phyloP scores from a whole-genome alignment of 2,329 filamentous ascomycete species.

The Leptosphaerulina australis region DNA sequence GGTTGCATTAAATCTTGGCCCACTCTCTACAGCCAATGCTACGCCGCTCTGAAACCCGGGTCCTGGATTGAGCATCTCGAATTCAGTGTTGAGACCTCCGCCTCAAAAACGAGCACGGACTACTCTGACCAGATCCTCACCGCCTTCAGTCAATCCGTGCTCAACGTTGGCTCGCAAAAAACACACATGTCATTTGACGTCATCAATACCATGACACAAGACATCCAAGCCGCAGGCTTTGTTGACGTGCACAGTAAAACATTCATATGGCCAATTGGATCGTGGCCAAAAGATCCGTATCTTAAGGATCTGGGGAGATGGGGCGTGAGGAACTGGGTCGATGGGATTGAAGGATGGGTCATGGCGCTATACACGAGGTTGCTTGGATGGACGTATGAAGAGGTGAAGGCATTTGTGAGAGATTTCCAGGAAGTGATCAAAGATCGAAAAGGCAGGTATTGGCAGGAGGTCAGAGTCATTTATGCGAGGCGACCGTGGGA shows the following conservation, averaged over 20 bases:
- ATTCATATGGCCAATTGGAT: slow-evolving; percentile 43
- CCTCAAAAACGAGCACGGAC: slow-evolving; percentile 14
- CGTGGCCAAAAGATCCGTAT: slow-evolving; percentile 41
- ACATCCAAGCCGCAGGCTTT: slow-evolving; percentile 36
- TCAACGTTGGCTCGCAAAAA: slow-evolving; percentile 25
- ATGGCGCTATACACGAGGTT: slow-evolving; percentile 50
- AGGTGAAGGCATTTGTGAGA: slow-evolving; percentile 44
- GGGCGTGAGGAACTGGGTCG: slow-evolving; percentile 50
- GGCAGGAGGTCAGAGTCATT: slow-evolving; percentile 47
- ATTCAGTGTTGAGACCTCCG: slow-evolving; percentile 36
- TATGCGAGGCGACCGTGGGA: slow-evolving; percentile 35
- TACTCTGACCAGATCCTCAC: slow-evolving; percentile 33
- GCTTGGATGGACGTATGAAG: slow-evolving; percentile 44
- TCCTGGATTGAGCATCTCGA: slow-evolving; percentile 54
- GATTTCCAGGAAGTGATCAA: slow-evolving; percentile 42
- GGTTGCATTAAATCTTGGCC: slow-evolving; percentile 52
- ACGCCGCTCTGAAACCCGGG: slow-evolving; percentile 48
- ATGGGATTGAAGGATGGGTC: slow-evolving; percentile 51
- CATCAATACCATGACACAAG: slow-evolving; percentile 23
- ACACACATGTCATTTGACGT: slow-evolving; percentile 38
- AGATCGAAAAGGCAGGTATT: slow-evolving; percentile 47
- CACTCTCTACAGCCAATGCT: slow-evolving; percentile 47
- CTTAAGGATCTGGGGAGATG: slow-evolving; percentile 45
- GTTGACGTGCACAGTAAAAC: slow-evolving; percentile 33
- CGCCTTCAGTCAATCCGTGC: slow-evolving; percentile 22